These are phyloP conservation scores for Ceraceosorus guamensis DNA, from an alignment of 1,284 basidiomycete genomes.

Conservation along the genomic window DNA sequence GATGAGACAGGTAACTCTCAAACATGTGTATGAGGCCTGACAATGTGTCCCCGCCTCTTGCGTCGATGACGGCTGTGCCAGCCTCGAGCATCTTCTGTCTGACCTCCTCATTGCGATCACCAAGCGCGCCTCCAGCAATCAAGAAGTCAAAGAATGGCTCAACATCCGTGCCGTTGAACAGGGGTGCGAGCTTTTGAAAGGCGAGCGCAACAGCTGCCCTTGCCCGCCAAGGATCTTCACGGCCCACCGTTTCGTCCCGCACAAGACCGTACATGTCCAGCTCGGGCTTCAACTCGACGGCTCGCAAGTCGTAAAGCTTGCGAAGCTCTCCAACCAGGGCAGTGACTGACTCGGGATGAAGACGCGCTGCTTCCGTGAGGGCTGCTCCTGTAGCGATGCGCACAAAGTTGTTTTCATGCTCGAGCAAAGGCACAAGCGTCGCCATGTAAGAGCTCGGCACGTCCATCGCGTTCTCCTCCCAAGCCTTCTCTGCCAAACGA, in stretches of 20 bases:
- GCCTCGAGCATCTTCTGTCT: constrained; percentile 80
- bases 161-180: constrained; percentile 62
- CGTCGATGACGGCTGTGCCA: constrained; percentile 73
- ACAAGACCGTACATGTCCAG: constrained; percentile 68
- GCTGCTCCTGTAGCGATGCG: constrained; percentile 67
- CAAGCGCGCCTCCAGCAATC: constrained; percentile 74
- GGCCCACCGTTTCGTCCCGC: constrained; percentile 77
- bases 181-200: constrained; percentile 65
- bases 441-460: constrained; percentile 67
- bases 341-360: constrained; percentile 64
- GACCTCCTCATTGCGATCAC: constrained; percentile 75
- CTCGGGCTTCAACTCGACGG: constrained; percentile 64
- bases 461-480: constrained; percentile 95
- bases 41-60: constrained; percentile 68
- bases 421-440: constrained; percentile 64
- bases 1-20: constrained; percentile 65
- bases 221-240: constrained; percentile 83
- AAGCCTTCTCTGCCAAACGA: constrained; percentile 70
- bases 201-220: constrained; percentile 69
- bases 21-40: constrained; percentile 75
- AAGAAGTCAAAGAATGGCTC: constrained; percentile 80
- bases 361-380: constrained; percentile 68
- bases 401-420: constrained; percentile 74
- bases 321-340: constrained; percentile 57
- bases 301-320: constrained; percentile 76